A percentile compares a stretch with the other conserved stretches of the same genome.
These are phyloP conservation scores for Entomophthora muscae DNA, from an alignment of 371 early-diverging fungal genomes.

Conservation along the genomic window DNA sequence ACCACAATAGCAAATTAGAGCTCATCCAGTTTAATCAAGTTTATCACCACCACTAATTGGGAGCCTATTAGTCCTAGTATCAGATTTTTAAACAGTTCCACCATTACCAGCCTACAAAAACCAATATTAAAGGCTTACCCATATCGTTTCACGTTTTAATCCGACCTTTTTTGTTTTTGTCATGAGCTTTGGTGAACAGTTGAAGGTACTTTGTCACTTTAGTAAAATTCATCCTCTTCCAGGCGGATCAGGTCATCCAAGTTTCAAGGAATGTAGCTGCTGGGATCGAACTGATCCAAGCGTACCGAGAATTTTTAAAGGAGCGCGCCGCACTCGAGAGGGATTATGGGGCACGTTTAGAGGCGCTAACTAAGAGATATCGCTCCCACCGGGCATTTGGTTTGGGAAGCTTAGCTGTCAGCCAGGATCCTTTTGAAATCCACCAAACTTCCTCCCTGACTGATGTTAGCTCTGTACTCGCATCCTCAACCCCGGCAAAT, in stretches of 20 bases:
- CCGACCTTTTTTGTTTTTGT: neutral
- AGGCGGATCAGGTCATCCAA: constrained; percentile 32
- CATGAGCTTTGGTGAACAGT: neutral
- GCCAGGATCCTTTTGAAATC: neutral
- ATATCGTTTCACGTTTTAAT: too few relatives aligned
- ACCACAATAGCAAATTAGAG: too few relatives aligned
- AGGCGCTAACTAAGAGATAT: constrained; percentile 41
- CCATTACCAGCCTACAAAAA: too few relatives aligned
- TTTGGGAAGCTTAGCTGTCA: neutral
- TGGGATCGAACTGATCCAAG: constrained; percentile 37
- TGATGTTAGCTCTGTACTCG: neutral
- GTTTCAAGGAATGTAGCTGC: constrained; percentile 33
- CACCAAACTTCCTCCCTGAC: neutral
- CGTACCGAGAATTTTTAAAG: constrained; percentile 53
- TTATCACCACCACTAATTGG: too few relatives aligned
- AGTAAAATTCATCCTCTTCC: neutral
- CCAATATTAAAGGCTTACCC: too few relatives aligned
- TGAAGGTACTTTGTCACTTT: neutral
- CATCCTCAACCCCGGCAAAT: neutral
- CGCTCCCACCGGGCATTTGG: constrained; percentile 6
- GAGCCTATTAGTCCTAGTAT: too few relatives aligned
- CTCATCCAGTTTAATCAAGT: too few relatives aligned
- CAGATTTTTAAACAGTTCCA: too few relatives aligned
- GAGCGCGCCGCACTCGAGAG: constrained; percentile 52
- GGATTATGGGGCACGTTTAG: constrained; percentile 57